Evolutionary conservation across 2,329 filamentous ascomycete genomes (phyloP), one percentile per base, ranked within the genome.

Genomic region (Lecanicillium sp.): DNA sequence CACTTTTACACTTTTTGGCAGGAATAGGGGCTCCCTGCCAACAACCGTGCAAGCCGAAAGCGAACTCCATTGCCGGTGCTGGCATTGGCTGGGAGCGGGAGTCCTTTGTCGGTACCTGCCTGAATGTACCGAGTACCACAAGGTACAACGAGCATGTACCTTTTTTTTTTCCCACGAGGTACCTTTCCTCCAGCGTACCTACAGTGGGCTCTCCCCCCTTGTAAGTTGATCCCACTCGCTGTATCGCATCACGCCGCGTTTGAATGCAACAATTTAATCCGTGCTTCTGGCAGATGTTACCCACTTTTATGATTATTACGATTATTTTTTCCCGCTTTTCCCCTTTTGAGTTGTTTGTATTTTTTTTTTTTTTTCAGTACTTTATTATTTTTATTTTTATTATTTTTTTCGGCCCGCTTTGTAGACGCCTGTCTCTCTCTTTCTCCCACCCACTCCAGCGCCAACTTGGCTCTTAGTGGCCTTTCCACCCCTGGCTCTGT

Each of bases 381-480:
- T 35, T 33, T 14, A 35, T 44, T 24, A 23, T 32, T 14, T 32
- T 20, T n/a, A 23, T 17, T 35, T 17, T 9, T 35, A 24, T 24
- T 11, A n/a, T 17, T 33, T 44, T 30, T 14, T 8, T 35, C 29
- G 29, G 46, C 45, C 21, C 33, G 15, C 33, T 38, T 23, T 38
- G 24, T 17, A 32, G 26, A 32, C 35, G 36, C 44, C 19, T n/a
- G n/a, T n/a, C n/a, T n/a, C n/a, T n/a, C n/a, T 27, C 10, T 20
- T 32, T 30, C 36, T 32, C 36, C 11, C 23, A 15, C 20, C 30
- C 30, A 24, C 32, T 29, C 19, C 44, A 48, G 30, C 45, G 45
- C 46, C 44, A 44, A 26, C 46, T 43, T 49, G 39, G 32, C 26
- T 44, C 32, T 27, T 27, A 26, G 45, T 49, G n/a, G 27, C 38